phyloP scores from a whole-genome alignment of 2,329 filamentous ascomycete genomes.

The Ascochyta fabae region DNA sequence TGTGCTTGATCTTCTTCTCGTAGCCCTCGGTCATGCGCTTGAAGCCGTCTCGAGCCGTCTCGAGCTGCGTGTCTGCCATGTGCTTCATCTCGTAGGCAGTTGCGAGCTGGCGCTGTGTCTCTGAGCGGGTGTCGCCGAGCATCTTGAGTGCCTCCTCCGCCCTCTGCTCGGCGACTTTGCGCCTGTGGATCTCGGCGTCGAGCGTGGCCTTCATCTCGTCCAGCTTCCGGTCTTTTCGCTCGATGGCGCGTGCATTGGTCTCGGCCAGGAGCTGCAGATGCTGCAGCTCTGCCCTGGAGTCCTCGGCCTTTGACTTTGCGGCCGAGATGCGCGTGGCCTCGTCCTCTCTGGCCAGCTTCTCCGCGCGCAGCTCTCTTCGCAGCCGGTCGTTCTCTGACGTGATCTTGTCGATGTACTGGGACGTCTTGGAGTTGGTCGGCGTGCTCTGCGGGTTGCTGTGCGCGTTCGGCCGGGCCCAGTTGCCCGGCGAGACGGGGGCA shows the following conservation, averaged over 20 bases:
- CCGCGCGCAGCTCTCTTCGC: slow-evolving; percentile 66
- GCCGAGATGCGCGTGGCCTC: slow-evolving; percentile 71
- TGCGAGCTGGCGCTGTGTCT: slow-evolving; percentile 68
- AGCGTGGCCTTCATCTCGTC: slow-evolving; percentile 70
- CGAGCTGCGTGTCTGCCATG: slow-evolving; percentile 66
- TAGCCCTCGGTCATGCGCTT: slow-evolving; percentile 66
- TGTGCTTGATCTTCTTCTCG: slow-evolving; percentile 57
- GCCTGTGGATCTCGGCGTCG: slow-evolving; percentile 68
- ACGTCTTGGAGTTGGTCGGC: slow-evolving; percentile 43
- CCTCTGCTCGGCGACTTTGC: slow-evolving; percentile 64
- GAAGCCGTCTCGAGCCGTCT: slow-evolving; percentile 73
- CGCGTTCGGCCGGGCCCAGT: slow-evolving; percentile 40
- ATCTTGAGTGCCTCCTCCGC: slow-evolving; percentile 68
- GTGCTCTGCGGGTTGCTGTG: slow-evolving; percentile 35
- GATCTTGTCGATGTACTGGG: slow-evolving; percentile 71
- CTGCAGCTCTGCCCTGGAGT: slow-evolving; percentile 72
- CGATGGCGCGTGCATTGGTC: slow-evolving; percentile 73
- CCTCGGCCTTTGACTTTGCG: slow-evolving; percentile 74
- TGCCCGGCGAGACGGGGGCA: slow-evolving; percentile 26
- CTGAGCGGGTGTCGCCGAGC: slow-evolving; percentile 66
- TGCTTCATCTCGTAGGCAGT: slow-evolving; percentile 56
- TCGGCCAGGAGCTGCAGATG: slow-evolving; percentile 71
- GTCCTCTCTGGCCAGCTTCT: slow-evolving; percentile 65
- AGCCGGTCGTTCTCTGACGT: slow-evolving; percentile 81
- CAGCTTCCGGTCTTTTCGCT: slow-evolving; percentile 76